Evolutionary conservation across 129 eudicot genomes (phyloP).

Genomic region (Gnaphalium uliginosum): DNA sequence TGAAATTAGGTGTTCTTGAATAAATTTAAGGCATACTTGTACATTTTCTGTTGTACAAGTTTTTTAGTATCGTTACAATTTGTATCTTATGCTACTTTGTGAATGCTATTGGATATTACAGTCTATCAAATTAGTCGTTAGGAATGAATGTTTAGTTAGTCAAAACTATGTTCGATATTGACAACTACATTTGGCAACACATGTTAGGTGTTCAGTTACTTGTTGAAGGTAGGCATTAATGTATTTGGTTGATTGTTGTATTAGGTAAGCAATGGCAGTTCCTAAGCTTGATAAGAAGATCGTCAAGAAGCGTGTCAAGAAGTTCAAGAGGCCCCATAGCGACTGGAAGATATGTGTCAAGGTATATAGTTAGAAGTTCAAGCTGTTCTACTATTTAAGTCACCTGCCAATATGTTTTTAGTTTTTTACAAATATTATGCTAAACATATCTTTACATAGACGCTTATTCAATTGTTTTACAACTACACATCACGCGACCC

Average conservation of each 20-base stretch:
- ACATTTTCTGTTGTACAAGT: neutral
- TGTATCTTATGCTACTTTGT: neutral
- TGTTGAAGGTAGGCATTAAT: neutral
- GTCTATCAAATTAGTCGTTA: neutral
- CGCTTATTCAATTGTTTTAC: neutral
- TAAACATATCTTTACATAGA: neutral
- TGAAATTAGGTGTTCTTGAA: neutral
- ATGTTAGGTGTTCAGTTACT: neutral
- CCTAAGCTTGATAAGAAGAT: slow-evolving; percentile 83
- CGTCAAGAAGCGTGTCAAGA: slow-evolving; percentile 83
- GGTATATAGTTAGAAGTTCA: slow-evolving; percentile 33
- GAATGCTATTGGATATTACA: neutral
- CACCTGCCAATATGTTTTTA: no score
- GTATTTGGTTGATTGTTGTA: neutral
- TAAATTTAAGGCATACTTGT: neutral
- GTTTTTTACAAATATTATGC: no score
- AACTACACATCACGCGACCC: neutral
- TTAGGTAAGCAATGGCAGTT: slow-evolving; percentile 57
- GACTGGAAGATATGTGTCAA: slow-evolving; percentile 69
- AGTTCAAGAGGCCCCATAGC: slow-evolving; percentile 85
- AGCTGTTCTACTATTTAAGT: no score
- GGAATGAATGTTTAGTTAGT: neutral
- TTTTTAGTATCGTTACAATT: no score
- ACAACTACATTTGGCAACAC: neutral
- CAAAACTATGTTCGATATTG: neutral